Evolutionary conservation across 1,284 basidiomycete genomes (phyloP).

Genomic region (Leccinum angustisporum): DNA sequence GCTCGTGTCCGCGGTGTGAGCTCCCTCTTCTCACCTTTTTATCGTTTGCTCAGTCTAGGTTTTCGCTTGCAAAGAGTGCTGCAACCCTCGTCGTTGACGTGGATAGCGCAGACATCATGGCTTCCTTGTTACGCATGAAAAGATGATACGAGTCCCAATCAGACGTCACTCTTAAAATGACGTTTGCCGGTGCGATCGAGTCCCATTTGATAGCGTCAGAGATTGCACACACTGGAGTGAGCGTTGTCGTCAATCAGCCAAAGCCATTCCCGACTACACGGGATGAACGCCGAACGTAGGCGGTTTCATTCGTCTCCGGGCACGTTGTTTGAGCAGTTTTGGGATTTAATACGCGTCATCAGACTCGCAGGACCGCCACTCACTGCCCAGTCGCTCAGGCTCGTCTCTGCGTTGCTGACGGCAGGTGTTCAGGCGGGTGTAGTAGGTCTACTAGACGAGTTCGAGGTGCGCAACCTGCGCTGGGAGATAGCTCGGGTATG

Average conservation of each 20-base stretch:
- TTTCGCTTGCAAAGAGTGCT: constrained; percentile 38
- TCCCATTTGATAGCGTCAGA: constrained; percentile 74
- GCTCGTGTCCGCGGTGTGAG: constrained; percentile 60
- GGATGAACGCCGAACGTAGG: constrained; percentile 66
- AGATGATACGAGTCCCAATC: constrained; percentile 63
- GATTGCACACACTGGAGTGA: constrained; percentile 64
- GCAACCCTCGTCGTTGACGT: constrained; percentile 69
- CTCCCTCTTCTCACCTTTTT: background rate
- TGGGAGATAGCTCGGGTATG: constrained; percentile 75
- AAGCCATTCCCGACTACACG: constrained; percentile 65
- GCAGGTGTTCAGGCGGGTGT: constrained; percentile 74
- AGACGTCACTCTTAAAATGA: constrained; percentile 56
- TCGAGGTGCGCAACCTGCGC: constrained; percentile 66
- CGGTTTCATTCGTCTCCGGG: background rate
- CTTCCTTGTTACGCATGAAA: constrained; percentile 72
- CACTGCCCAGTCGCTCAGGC: constrained; percentile 62
- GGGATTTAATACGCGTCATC: background rate
- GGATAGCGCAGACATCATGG: constrained; percentile 76
- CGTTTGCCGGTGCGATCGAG: constrained; percentile 75
- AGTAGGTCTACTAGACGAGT: constrained; percentile 61
- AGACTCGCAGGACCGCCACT: constrained; percentile 74
- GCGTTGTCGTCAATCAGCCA: constrained; percentile 63
- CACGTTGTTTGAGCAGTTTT: background rate
- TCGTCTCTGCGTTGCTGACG: constrained; percentile 56
- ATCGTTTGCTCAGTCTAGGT: background rate